A percentile compares a stretch with the other conserved stretches of the same genome.
Evolutionary conservation across 169 alveolate species (phyloP).

Genomic region (Miamiensis avidus): DNA sequence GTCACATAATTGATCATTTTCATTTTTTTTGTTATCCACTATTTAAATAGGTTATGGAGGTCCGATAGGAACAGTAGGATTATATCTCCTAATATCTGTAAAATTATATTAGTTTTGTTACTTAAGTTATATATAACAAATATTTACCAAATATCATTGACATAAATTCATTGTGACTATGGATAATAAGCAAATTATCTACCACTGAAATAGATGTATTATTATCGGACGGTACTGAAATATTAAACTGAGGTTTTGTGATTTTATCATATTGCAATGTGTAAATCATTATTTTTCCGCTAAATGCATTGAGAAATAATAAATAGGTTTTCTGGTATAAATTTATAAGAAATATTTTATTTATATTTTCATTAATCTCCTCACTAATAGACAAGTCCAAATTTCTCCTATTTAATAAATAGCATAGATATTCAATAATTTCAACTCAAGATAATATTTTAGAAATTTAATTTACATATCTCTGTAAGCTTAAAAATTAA

Average conservation of each 20-base stretch:
- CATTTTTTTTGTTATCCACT: background rate
- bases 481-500: conserved; percentile 1
- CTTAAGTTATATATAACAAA: background rate
- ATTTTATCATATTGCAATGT: conserved; percentile 10
- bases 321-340: conserved; percentile 12
- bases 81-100: background rate
- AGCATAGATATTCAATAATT: background rate
- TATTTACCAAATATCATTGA: background rate
- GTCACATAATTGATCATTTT: background rate
- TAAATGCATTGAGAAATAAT: conserved; percentile 5
- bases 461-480: background rate
- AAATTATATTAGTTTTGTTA: too few species aligned
- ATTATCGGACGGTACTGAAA: conserved; percentile 1
- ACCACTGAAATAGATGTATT: conserved; percentile 1
- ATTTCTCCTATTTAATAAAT: conserved; percentile 11
- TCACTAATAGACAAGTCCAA: background rate
- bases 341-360: conserved; percentile 8
- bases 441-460: background rate
- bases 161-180: background rate
- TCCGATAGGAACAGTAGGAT: background rate
- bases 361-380: background rate
- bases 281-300: conserved; percentile 7
- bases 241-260: background rate
- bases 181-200: conserved; percentile 9
- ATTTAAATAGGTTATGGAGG: background rate